Base-by-base conservation (phyloP, 805 yeast genomes). In the Candida coquimbonensis region DNA sequence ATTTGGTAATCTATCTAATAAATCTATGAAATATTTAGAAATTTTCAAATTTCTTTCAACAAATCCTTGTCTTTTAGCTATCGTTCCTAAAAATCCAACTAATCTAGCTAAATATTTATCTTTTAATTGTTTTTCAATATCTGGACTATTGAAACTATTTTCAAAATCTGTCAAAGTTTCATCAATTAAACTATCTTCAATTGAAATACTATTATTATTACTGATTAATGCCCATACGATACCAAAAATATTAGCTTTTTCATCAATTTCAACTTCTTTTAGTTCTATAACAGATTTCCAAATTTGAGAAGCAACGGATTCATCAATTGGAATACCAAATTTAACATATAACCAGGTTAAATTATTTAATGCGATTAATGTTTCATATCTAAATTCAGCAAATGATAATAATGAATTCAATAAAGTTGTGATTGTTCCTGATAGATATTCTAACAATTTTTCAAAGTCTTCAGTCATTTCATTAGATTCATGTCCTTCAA, bases 281-380 rank as follows among this genome's bases (percentile, higher is more conserved):
- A 49, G 26, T 42, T n/a, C 56, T 54, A 60, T 16, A 13, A 43
- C 27, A 14, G 51, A 43, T 25, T n/a, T 45, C 49, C 48, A 49
- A 7, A 54, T 40, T 7, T 43, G 36, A 2, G 54, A 26, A 9
- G 42, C 40, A 12, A 32, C 13, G 1, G 40, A 31, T 16, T 52
- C 43, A 7, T 55, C 54, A 14, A 46, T 46, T 21, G 33, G 35
- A 16, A 44, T 17, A 6, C 53, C 52, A 5, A 51, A 38, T 7
- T 54, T 54, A 21, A 52, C 48, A 25, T 59, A 56, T 27, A 81
- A 64, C 89, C 90, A 82, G 36, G 77, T 61, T 44, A 83, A 60
- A 57, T 90, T 90, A 64, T 87, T 88, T 60, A 88, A 70, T 9
- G 86, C 80, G 13, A 78, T 72, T 41, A 87, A 65, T 7, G 80